Conservation (phyloP, 2,329 filamentous ascomycete genomes). For the Scytalidium lignicola region DNA sequence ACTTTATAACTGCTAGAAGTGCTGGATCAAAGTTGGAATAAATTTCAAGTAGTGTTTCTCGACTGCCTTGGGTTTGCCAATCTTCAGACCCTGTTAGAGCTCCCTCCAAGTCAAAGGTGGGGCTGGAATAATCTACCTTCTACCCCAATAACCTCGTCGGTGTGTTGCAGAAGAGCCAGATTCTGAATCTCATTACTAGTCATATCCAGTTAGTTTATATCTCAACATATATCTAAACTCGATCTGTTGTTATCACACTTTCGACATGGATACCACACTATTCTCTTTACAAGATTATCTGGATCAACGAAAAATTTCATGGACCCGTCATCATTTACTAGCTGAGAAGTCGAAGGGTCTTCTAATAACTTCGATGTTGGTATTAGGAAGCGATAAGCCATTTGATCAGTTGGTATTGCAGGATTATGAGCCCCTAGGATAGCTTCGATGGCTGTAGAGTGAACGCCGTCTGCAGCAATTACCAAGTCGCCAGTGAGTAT, state of each 20-base stretch:
- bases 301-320: slow-evolving; percentile 20
- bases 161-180: slow-evolving; percentile 15
- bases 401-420: background rate
- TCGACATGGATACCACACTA: slow-evolving; percentile 22
- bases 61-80: slow-evolving; percentile 12
- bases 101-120: background rate
- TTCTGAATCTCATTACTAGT: slow-evolving; percentile 14
- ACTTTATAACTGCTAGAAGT: slow-evolving; percentile 12
- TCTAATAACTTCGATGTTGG: slow-evolving; percentile 22
- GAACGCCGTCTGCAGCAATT: slow-evolving; percentile 33
- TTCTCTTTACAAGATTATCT: slow-evolving; percentile 11
- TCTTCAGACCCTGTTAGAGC: slow-evolving; percentile 11
- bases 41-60: slow-evolving; percentile 9
- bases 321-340: slow-evolving; percentile 21
- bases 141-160: slow-evolving; percentile 6
- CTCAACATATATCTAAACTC: background rate
- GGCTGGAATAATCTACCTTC: background rate
- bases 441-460: slow-evolving; percentile 17
- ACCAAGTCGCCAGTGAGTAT: slow-evolving; percentile 30
- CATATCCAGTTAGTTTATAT: too few species aligned
- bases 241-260: slow-evolving; percentile 11
- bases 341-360: slow-evolving; percentile 25
- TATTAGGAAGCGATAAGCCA: slow-evolving; percentile 32
- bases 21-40: slow-evolving; percentile 11
- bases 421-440: background rate